Evolutionary conservation across 495 filamentous ascomycete species (phyloP).

Genomic region (Talaromyces borbonicus): DNA sequence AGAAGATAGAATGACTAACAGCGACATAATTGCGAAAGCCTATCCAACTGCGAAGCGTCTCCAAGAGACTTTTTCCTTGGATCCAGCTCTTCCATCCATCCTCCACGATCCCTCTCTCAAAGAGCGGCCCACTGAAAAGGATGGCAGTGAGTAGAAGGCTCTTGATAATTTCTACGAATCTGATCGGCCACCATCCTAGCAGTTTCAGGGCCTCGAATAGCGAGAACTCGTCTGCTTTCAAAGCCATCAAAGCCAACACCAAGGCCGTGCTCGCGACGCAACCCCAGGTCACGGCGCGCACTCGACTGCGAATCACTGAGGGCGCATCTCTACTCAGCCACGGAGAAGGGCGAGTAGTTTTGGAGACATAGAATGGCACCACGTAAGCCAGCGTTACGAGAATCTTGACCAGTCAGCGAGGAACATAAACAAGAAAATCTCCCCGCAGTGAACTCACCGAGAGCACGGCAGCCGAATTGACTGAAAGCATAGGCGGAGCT

Average conservation of each 20-base stretch:
- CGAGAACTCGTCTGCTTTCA: conserved; percentile 32
- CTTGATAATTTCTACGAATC: conserved; percentile 45
- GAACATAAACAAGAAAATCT: not conserved
- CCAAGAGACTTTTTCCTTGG: conserved; percentile 26
- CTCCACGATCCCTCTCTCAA: conserved; percentile 62
- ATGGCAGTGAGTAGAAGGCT: conserved; percentile 59
- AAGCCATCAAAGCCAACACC: conserved; percentile 51
- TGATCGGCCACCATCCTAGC: conserved; percentile 68
- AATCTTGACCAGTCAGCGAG: conserved; percentile 34
- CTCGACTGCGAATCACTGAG: conserved; percentile 78
- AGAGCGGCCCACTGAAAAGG: conserved; percentile 80
- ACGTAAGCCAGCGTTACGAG: conserved; percentile 80
- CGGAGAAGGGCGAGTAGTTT: conserved; percentile 69
- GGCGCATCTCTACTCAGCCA: conserved; percentile 79
- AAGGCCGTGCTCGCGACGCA: conserved; percentile 49
- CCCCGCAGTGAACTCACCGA: conserved; percentile 35
- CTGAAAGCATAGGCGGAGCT: conserved; percentile 35
- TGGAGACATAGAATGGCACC: conserved; percentile 78
- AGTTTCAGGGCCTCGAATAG: conserved; percentile 46
- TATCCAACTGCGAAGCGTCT: conserved; percentile 48
- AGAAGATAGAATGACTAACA: conserved; percentile 32
- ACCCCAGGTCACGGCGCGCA: conserved; percentile 64
- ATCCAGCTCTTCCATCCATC: conserved; percentile 60
- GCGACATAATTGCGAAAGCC: conserved; percentile 58
- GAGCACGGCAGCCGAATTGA: conserved; percentile 34